Conservation (phyloP, 192 early-diverging fungal species). For the Linnemannia hyalina region DNA sequence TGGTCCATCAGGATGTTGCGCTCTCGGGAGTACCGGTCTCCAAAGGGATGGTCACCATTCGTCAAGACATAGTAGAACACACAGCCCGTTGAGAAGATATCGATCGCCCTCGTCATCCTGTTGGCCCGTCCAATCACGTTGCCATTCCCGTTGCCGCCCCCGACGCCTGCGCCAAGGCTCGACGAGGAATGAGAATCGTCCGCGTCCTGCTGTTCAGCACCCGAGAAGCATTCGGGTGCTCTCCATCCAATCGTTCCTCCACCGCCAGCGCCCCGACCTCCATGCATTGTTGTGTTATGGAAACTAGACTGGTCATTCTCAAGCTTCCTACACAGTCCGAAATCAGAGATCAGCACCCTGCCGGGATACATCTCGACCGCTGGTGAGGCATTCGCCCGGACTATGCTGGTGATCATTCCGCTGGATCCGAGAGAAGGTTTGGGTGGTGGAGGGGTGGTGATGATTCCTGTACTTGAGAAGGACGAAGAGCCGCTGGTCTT, state of each 20-base stretch:
- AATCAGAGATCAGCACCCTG: constrained; percentile 94
- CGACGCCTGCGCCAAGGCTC: constrained; percentile 39
- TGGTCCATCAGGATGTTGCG: constrained; percentile 87
- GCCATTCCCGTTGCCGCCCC: constrained; percentile 17
- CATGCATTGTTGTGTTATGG: constrained; percentile 84
- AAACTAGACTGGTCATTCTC: constrained; percentile 96
- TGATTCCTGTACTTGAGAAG: background rate
- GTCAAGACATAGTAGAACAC: constrained; percentile 95
- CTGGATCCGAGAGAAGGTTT: constrained; percentile 23
- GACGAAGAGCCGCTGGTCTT: constrained; percentile 8
- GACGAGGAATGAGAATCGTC: constrained; percentile 50
- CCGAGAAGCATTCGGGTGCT: constrained; percentile 86
- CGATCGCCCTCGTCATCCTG: constrained; percentile 88
- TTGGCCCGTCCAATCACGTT: constrained; percentile 17
- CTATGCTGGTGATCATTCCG: constrained; percentile 45
- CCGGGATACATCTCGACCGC: constrained; percentile 50
- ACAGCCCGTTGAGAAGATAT: constrained; percentile 97
- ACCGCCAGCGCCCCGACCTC: constrained; percentile 62
- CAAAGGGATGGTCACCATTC: constrained; percentile 95
- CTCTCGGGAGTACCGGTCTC: constrained; percentile 91
- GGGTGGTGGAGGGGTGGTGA: constrained; percentile 26
- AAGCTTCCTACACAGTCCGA: constrained; percentile 95
- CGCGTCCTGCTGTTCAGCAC: constrained; percentile 32
- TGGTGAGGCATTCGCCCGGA: constrained; percentile 33
- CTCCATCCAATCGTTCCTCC: constrained; percentile 98